These are phyloP conservation scores for Albizia julibrissin DNA, from an alignment of 306 rosid genomes.

Conservation along the genomic window DNA sequence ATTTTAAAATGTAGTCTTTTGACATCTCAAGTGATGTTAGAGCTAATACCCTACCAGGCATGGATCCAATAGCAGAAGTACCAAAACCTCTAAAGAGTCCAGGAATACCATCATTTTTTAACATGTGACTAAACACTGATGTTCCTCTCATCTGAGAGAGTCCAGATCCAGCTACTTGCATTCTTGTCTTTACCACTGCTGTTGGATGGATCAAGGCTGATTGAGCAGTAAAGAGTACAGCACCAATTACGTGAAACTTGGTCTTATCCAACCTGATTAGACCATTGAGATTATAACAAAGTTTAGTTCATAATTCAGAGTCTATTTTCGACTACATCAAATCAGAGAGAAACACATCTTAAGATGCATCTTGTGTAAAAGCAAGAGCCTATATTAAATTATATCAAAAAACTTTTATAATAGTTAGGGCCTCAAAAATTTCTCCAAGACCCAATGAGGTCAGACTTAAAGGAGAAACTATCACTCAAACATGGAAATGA, in stretches of 20 bases:
- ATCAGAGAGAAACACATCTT: background rate
- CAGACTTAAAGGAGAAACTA: background rate
- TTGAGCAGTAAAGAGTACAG: constrained; percentile 74
- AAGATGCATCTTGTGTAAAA: background rate
- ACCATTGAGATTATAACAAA: constrained; percentile 22
- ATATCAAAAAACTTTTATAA: background rate
- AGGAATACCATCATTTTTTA: constrained; percentile 62
- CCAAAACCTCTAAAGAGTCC: constrained; percentile 85
- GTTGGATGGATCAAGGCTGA: constrained; percentile 79
- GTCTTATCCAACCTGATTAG: constrained; percentile 74
- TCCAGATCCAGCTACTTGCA: constrained; percentile 71
- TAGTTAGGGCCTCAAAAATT: background rate
- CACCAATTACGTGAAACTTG: constrained; percentile 77
- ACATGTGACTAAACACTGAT: constrained; percentile 56
- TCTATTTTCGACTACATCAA: background rate
- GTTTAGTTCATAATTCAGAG: background rate
- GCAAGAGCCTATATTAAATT: background rate
- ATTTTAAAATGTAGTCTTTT: constrained; percentile 61
- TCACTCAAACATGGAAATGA: background rate
- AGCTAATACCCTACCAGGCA: constrained; percentile 81
- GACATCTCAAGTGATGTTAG: constrained; percentile 82
- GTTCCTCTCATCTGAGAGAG: constrained; percentile 55
- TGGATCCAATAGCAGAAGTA: constrained; percentile 79
- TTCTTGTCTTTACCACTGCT: constrained; percentile 77
- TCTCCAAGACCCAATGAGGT: background rate